Evolutionary conservation across 2,329 filamentous ascomycete species (phyloP).

Genomic region (Gyromitra esculenta): DNA sequence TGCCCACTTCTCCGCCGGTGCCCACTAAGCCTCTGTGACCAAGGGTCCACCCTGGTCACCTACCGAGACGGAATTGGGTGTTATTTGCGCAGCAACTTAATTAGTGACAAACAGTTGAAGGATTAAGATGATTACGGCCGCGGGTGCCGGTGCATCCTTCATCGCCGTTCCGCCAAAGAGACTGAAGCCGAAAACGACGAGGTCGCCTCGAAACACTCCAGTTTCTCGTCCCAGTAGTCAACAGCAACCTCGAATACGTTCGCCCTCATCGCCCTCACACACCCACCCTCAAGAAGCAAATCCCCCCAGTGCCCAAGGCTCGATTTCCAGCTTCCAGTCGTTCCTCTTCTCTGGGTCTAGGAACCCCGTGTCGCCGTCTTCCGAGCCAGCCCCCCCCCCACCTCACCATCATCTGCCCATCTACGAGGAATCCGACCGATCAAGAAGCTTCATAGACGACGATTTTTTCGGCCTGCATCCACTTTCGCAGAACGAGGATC

Average conservation of each 20-base stretch:
- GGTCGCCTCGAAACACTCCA: constrained; percentile 49
- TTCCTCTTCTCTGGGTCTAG: constrained; percentile 47
- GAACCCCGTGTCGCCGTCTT: constrained; percentile 29
- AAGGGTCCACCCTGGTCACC: constrained; percentile 40
- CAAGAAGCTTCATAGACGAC: constrained; percentile 42
- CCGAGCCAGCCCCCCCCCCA: constrained; percentile 38
- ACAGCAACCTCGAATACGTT: constrained; percentile 47
- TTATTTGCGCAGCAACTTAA: constrained; percentile 45
- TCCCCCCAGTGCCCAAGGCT: constrained; percentile 32
- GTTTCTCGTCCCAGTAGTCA: constrained; percentile 46
- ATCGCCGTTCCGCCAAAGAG: constrained; percentile 57
- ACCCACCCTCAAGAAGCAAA: constrained; percentile 45
- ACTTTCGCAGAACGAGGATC: constrained; percentile 39
- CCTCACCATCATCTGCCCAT: constrained; percentile 43
- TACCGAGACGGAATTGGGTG: constrained; percentile 43
- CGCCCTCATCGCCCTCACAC: constrained; percentile 36
- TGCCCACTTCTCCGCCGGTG: constrained; percentile 30
- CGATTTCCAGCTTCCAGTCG: constrained; percentile 47
- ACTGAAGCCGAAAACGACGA: constrained; percentile 57
- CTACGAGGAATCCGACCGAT: constrained; percentile 44
- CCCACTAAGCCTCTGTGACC: constrained; percentile 45
- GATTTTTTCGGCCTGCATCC: constrained; percentile 48
- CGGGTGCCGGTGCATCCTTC: constrained; percentile 57
- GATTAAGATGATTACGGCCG: constrained; percentile 58
- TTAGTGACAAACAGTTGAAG: constrained; percentile 38